phyloP scores from a whole-genome alignment of 2,329 filamentous ascomycete genomes.

The Fusarium scirpi region DNA sequence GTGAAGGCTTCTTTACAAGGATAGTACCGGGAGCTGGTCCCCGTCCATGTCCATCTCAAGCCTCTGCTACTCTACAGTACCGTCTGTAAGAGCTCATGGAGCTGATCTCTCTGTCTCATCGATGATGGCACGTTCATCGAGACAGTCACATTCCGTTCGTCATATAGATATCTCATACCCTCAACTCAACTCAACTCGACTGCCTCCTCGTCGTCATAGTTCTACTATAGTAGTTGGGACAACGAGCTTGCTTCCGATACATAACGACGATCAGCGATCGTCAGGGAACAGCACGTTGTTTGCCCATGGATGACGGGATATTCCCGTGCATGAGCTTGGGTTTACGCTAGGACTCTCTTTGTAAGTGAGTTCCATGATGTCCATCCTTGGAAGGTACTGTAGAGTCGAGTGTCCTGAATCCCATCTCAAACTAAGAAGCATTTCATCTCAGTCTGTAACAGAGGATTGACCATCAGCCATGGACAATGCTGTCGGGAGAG shows the following conservation, averaged over 20 bases:
- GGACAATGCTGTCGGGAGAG: neutral
- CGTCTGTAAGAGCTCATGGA: neutral
- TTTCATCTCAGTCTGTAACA: conserved; percentile 21
- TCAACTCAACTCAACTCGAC: conserved; percentile 11
- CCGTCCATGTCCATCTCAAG: conserved; percentile 35
- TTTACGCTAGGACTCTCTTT: conserved; percentile 12
- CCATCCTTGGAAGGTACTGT: neutral
- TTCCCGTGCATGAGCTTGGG: conserved; percentile 10
- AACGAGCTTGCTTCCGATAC: conserved; percentile 22
- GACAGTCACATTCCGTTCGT: conserved; percentile 44
- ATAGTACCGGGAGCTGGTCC: conserved; percentile 42
- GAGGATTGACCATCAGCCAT: neutral
- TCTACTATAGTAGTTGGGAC: conserved; percentile 24
- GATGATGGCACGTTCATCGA: conserved; percentile 35
- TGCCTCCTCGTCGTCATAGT: conserved; percentile 6
- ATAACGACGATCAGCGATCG: conserved; percentile 27
- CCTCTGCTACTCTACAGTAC: conserved; percentile 7
- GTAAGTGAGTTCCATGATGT: conserved; percentile 25
- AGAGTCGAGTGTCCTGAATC: conserved; percentile 21
- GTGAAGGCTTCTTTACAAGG: conserved; percentile 28
- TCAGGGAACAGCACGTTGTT: conserved; percentile 34
- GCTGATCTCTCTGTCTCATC: conserved; percentile 37
- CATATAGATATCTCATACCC: neutral
- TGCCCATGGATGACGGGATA: conserved; percentile 16
- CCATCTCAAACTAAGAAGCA: conserved; percentile 15